Evolutionary conservation across 805 yeast genomes (phyloP).

Genomic region (Priceomyces fermenticarens): DNA sequence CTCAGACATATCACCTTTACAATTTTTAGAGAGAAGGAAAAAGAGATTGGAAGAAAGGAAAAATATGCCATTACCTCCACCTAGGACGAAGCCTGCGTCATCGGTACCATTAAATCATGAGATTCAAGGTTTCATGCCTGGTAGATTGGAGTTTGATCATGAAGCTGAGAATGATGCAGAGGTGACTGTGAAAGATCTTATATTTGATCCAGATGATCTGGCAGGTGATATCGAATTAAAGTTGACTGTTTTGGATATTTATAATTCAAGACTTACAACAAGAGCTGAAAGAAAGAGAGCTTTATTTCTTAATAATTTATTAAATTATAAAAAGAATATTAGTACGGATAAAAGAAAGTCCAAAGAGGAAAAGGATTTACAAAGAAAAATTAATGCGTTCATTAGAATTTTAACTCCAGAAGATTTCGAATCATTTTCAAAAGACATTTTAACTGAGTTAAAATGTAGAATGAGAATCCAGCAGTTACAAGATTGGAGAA

Average conservation of each 20-base stretch:
- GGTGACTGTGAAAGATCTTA: slow-evolving; percentile 88
- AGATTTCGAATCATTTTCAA: slow-evolving; percentile 75
- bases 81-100: slow-evolving; percentile 83
- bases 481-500: slow-evolving; percentile 91
- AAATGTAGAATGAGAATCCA: slow-evolving; percentile 77
- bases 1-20: slow-evolving; percentile 55
- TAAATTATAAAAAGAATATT: slow-evolving; percentile 82
- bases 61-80: slow-evolving; percentile 72
- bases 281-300: slow-evolving; percentile 91
- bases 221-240: slow-evolving; percentile 87
- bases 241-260: slow-evolving; percentile 81
- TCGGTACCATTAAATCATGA: slow-evolving; percentile 97
- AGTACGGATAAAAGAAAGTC: slow-evolving; percentile 80
- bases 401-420: slow-evolving; percentile 75
- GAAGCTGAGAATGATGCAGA: slow-evolving; percentile 98
- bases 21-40: slow-evolving; percentile 67
- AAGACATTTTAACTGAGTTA: slow-evolving; percentile 73
- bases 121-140: slow-evolving; percentile 98
- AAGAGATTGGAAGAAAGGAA: slow-evolving; percentile 68
- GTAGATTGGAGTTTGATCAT: slow-evolving; percentile 92
- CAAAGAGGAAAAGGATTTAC: slow-evolving; percentile 85
- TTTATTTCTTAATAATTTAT: slow-evolving; percentile 67
- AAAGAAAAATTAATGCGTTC: slow-evolving; percentile 72
- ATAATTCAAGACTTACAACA: slow-evolving; percentile 82
- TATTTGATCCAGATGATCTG: slow-evolving; percentile 86